Percentiles rank a stretch among this genome's conserved stretches.
phyloP scores from a whole-genome alignment of 805 yeast species.

The Barnettozyma wickerhamii region DNA sequence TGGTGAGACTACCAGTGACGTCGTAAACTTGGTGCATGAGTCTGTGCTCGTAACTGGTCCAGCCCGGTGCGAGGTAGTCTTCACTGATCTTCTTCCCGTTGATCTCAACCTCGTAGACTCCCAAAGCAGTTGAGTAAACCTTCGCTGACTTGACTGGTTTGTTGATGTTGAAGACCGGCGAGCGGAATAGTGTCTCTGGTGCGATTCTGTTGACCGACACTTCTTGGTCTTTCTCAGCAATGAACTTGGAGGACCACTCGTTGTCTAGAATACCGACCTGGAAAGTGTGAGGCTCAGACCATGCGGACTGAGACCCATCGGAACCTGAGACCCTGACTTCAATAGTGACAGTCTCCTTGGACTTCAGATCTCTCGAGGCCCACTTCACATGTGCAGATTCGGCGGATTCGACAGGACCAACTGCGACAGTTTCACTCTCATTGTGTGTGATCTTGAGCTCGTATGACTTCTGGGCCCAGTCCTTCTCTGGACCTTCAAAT shows the following conservation, averaged over 20 bases:
- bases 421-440: not conserved
- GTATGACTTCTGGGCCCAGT: slow-evolving; percentile 12
- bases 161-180: not conserved
- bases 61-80: slow-evolving; percentile 14
- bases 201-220: not conserved
- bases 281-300: not conserved
- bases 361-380: not conserved
- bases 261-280: not conserved
- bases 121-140: slow-evolving; percentile 2
- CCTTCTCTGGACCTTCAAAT: slow-evolving; percentile 10
- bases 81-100: slow-evolving; percentile 12
- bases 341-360: not conserved
- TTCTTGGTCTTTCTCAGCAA: not conserved
- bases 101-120: slow-evolving; percentile 14
- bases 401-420: not conserved
- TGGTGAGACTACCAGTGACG: slow-evolving; percentile 4
- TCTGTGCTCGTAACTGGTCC: slow-evolving; percentile 19
- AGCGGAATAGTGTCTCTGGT: not conserved
- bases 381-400: not conserved
- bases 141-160: not conserved
- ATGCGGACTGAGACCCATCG: not conserved
- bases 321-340: not conserved
- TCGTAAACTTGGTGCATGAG: slow-evolving; percentile 17
- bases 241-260: not conserved
- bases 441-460: slow-evolving; percentile 6